phyloP scores from a whole-genome alignment of 768 basidiomycete species.

The Lactifluus subvellereus region DNA sequence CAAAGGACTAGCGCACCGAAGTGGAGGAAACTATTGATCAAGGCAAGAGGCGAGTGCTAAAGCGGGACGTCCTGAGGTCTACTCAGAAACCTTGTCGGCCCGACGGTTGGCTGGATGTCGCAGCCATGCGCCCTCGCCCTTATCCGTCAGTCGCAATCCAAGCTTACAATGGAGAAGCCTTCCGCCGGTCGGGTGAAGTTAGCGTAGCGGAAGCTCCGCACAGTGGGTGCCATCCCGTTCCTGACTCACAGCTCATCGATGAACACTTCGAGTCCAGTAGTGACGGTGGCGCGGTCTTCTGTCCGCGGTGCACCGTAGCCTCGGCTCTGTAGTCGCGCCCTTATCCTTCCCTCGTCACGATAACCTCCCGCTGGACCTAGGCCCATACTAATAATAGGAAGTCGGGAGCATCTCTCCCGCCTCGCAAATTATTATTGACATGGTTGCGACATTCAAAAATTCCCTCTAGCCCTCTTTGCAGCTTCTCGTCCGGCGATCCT shows the following conservation, averaged over 20 bases:
- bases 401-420: constrained; percentile 34
- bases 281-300: not conserved
- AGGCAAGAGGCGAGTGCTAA: no score
- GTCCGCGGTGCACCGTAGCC: not conserved
- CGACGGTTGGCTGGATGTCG: not conserved
- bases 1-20: no score
- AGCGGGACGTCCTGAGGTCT: no score
- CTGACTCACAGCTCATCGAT: not conserved
- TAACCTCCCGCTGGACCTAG: not conserved
- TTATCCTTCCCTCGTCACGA: not conserved
- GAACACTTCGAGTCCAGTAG: not conserved
- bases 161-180: not conserved
- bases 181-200: not conserved
- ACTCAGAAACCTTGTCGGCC: not conserved
- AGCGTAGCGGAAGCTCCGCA: not conserved
- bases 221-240: not conserved
- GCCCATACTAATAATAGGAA: not conserved
- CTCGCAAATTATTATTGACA: not conserved
- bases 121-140: not conserved
- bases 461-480: not conserved
- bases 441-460: not conserved
- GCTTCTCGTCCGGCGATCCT: constrained; percentile 30
- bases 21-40: no score
- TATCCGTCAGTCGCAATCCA: not conserved
- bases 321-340: not conserved